phyloP scores from a whole-genome alignment of 306 rosid genomes.

The Hylodesmum podocarpum region DNA sequence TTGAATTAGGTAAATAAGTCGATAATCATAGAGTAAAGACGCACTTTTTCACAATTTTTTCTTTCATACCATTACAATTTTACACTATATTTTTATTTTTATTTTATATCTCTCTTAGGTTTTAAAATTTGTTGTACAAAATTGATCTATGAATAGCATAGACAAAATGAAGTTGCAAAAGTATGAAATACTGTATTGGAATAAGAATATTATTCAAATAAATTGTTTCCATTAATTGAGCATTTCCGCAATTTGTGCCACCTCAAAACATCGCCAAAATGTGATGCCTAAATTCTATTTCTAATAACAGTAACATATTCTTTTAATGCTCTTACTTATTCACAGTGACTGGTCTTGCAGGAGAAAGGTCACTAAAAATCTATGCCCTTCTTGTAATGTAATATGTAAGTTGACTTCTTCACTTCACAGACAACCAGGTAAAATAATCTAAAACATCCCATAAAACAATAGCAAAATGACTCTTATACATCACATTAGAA shows the following conservation, averaged over 20 bases:
- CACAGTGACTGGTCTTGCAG: neutral
- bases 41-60: too few species aligned
- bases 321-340: too few species aligned
- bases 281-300: neutral
- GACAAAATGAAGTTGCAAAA: neutral
- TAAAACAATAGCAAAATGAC: neutral
- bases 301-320: too few species aligned
- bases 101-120: too few species aligned
- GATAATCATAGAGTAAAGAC: too few species aligned
- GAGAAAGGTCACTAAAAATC: neutral
- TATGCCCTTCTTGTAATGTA: neutral
- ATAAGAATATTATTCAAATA: neutral
- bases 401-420: neutral
- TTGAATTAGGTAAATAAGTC: neutral
- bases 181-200: neutral
- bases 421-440: neutral
- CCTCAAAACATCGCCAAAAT: slow-evolving; percentile 7
- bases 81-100: too few species aligned
- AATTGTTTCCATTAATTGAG: neutral
- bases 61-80: neutral
- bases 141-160: neutral
- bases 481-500: slow-evolving; percentile 1
- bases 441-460: slow-evolving; percentile 18
- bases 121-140: neutral
- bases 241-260: neutral